Percentiles rank a stretch among this genome's conserved stretches.
phyloP scores from a whole-genome alignment of 805 yeast genomes.

The Schizosaccharomyces japonicus region DNA sequence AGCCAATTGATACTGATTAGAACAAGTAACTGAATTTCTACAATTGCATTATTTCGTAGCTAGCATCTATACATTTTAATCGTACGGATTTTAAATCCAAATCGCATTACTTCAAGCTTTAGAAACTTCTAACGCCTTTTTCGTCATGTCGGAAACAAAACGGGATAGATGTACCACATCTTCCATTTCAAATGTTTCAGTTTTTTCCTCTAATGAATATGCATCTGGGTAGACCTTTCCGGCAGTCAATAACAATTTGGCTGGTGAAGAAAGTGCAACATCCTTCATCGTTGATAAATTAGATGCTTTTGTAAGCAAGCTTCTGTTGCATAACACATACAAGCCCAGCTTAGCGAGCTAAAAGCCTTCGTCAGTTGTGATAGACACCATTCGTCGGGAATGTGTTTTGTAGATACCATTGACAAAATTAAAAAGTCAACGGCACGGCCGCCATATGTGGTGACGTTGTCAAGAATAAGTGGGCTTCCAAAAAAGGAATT shows the following conservation, averaged over 20 bases:
- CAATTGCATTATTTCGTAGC: too few relatives aligned
- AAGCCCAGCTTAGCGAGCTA: conserved; percentile 18
- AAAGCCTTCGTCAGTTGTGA: conserved; percentile 13
- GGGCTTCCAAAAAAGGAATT: conserved; percentile 16
- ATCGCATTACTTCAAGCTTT: too few relatives aligned
- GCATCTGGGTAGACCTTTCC: conserved; percentile 15
- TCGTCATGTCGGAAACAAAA: conserved; percentile 17
- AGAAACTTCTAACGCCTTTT: conserved; percentile 8
- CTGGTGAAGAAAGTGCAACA: conserved; percentile 6
- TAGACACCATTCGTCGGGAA: conserved; percentile 13
- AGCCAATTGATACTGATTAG: too few relatives aligned
- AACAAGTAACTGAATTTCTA: too few relatives aligned
- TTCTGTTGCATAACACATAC: conserved; percentile 15
- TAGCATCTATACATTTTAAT: too few relatives aligned
- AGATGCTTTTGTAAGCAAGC: conserved; percentile 8
- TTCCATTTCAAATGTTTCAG: conserved; percentile 13
- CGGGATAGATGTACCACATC: conserved; percentile 15
- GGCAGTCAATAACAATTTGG: conserved; percentile 13
- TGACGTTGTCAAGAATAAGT: conserved; percentile 13
- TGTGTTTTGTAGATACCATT: conserved; percentile 16
- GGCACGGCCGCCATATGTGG: conserved; percentile 9
- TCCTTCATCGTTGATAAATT: conserved; percentile 7
- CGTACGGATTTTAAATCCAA: too few relatives aligned
- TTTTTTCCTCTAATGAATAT: conserved; percentile 7
- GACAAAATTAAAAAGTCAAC: not conserved